Percentiles rank a stretch among this genome's conserved stretches.
Conservation (phyloP, 768 basidiomycete genomes). For the Suillus plorans region DNA sequence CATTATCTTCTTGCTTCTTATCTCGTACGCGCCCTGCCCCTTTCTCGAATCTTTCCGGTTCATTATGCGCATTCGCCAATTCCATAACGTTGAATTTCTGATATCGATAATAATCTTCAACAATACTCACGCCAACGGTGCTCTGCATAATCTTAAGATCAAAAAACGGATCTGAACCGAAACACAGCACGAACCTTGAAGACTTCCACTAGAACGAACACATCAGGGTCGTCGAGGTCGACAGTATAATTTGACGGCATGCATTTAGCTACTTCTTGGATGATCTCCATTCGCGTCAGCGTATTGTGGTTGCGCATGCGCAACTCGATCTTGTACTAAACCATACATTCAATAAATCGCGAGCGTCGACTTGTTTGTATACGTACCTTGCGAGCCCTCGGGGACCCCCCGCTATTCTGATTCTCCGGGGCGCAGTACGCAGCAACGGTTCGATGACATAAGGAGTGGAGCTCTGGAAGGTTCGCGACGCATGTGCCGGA, state of each 20-base stretch:
- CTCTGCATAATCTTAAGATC: conserved; percentile 43
- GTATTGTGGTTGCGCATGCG: conserved; percentile 77
- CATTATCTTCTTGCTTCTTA: conserved; percentile 10
- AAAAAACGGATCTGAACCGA: background rate
- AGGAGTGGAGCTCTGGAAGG: conserved; percentile 61
- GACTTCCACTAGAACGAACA: conserved; percentile 78
- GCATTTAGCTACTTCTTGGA: conserved; percentile 68
- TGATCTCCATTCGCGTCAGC: conserved; percentile 54
- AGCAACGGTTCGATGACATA: conserved; percentile 56
- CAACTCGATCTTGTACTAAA: conserved; percentile 80
- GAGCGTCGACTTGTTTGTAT: conserved; percentile 10
- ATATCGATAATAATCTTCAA: conserved; percentile 66
- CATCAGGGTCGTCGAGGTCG: conserved; percentile 62
- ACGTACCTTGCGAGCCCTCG: conserved; percentile 46
- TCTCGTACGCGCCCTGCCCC: conserved; percentile 33
- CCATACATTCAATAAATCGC: background rate
- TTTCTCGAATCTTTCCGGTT: conserved; percentile 31
- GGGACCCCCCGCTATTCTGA: conserved; percentile 20
- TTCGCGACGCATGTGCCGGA: conserved; percentile 67
- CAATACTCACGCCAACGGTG: conserved; percentile 73
- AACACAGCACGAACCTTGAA: conserved; percentile 61
- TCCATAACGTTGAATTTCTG: conserved; percentile 82
- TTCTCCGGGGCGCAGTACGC: conserved; percentile 48
- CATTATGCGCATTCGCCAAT: conserved; percentile 55
- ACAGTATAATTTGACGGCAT: conserved; percentile 70